Evolutionary conservation across 495 filamentous ascomycete species (phyloP), one percentile per base, ranked within the genome.

Genomic region (Hypoxylon cercidicola): DNA sequence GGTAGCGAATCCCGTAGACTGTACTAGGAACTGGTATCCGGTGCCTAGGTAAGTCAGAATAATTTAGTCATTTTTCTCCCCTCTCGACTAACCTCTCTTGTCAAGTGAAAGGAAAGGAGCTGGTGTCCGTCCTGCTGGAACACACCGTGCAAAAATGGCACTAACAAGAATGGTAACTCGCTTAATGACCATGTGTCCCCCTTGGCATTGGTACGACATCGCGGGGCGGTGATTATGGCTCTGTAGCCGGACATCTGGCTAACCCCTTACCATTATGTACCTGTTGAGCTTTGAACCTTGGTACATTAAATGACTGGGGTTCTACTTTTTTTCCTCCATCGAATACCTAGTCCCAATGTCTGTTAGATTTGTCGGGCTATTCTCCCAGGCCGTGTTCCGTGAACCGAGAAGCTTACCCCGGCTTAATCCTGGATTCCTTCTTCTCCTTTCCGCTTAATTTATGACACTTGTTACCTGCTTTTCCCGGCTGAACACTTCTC

Each of bases 331-430:
- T 28, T 39, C 48, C 54, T 59, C 50, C 45, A 28, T 53, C 49
- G 43, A 62, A n/a, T n/a, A n/a, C n/a, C n/a, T 62, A 53, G 28
- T 50, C 28, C 34, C 20, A 34, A 63, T 62, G 44, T 32, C 55
- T 53, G 16, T 62, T 21, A 49, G 30, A 18, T 13, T 48, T 21
- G 52, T 63, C 64, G 59, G 53, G 8, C 58, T 59, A 68, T 68
- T 56, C 13, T 63, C 20, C 45, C 16, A 59, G 28, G 52, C 43
- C 15, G 34, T 56, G 19, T 51, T 60, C 59, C 59, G 55, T 51
- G 43, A 55, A 30, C 55, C 55, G 59, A 55, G 34, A 62, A 62
- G 54, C 49, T 68, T 18, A 62, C 48, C 34, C 30, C 57, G 53
- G n/a, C 37, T 30, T 55, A 23, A 56, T 13, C 56, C 52, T 13